These are phyloP conservation scores for Zangia roseola DNA, from an alignment of 768 basidiomycete species.

Conservation along the genomic window DNA sequence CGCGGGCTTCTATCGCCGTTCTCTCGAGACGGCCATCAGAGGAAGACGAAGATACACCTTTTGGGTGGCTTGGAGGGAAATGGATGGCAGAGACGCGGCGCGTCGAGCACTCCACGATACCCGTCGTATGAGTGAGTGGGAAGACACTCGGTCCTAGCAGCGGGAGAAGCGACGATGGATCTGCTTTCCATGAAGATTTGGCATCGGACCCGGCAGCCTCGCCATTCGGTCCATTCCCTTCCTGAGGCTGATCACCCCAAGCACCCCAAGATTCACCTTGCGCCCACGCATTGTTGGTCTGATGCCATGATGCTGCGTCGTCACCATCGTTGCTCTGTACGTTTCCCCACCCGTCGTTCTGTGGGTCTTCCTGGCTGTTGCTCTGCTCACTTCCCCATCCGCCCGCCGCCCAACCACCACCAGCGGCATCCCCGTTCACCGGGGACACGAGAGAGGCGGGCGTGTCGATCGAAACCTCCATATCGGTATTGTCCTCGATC, in stretches of 20 bases:
- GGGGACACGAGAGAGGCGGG: not conserved
- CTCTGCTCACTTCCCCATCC: slow-evolving; percentile 3
- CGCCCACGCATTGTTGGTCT: slow-evolving; percentile 14
- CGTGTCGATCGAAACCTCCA: slow-evolving; percentile 14
- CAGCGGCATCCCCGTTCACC: not conserved
- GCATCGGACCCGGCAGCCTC: not conserved
- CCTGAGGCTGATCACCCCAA: slow-evolving; percentile 3
- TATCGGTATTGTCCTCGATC: slow-evolving; percentile 27
- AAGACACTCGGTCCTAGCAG: slow-evolving; percentile 57
- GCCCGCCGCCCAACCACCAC: not conserved
- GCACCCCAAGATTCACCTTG: slow-evolving; percentile 4
- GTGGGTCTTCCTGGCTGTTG: slow-evolving; percentile 13
- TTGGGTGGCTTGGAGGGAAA: slow-evolving; percentile 34
- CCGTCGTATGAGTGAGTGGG: slow-evolving; percentile 61
- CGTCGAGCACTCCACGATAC: slow-evolving; percentile 64
- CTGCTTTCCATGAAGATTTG: slow-evolving; percentile 26
- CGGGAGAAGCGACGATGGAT: slow-evolving; percentile 30
- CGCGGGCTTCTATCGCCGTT: slow-evolving; percentile 7
- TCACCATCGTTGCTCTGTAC: slow-evolving; percentile 14
- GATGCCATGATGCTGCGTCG: slow-evolving; percentile 8
- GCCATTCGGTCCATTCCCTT: slow-evolving; percentile 8
- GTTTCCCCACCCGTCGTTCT: slow-evolving; percentile 1
- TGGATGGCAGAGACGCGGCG: slow-evolving; percentile 52
- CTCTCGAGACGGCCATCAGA: not conserved
- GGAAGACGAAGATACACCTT: not conserved